Conservation (phyloP, 768 basidiomycete genomes). For the Lactarius deliciosus region DNA sequence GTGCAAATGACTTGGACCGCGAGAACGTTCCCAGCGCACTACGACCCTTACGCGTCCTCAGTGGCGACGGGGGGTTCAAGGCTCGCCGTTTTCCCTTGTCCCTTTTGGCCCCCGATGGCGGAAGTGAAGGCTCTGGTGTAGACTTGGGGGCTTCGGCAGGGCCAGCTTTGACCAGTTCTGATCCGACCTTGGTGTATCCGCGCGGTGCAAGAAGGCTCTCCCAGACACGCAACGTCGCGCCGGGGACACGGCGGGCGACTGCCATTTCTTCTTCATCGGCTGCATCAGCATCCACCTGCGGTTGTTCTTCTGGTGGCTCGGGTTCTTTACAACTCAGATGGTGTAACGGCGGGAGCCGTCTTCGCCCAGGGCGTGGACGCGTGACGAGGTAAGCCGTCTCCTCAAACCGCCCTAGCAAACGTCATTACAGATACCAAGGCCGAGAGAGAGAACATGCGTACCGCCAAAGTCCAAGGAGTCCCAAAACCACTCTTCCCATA, state of each 20-base stretch:
- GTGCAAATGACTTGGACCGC: conserved; percentile 65
- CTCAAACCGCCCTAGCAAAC: conserved; percentile 25
- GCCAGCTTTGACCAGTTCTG: conserved; percentile 50
- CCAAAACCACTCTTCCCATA: conserved; percentile 99
- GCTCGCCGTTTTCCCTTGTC: conserved; percentile 15
- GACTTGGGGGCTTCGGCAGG: conserved; percentile 8
- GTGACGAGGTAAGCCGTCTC: conserved; percentile 26
- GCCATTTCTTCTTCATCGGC: conserved; percentile 57
- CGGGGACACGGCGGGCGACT: conserved; percentile 56
- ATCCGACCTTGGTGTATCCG: conserved; percentile 61
- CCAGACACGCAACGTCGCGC: conserved; percentile 69
- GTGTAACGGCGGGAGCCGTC: conserved; percentile 3
- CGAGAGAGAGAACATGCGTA: conserved; percentile 28
- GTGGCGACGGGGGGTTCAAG: conserved; percentile 9
- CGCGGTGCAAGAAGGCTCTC: conserved; percentile 62
- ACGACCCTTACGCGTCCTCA: conserved; percentile 13
- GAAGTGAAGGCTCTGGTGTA: conserved; percentile 15
- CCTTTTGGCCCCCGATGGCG: background rate
- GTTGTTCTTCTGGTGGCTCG: conserved; percentile 2
- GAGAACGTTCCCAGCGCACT: conserved; percentile 59
- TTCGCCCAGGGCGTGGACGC: conserved; percentile 27
- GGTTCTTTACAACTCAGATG: background rate
- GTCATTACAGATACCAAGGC: background rate
- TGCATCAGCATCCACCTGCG: conserved; percentile 12
- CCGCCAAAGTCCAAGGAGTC: conserved; percentile 81